These are phyloP conservation scores for Mycena venus DNA, from an alignment of 768 basidiomycete genomes.

Conservation along the genomic window DNA sequence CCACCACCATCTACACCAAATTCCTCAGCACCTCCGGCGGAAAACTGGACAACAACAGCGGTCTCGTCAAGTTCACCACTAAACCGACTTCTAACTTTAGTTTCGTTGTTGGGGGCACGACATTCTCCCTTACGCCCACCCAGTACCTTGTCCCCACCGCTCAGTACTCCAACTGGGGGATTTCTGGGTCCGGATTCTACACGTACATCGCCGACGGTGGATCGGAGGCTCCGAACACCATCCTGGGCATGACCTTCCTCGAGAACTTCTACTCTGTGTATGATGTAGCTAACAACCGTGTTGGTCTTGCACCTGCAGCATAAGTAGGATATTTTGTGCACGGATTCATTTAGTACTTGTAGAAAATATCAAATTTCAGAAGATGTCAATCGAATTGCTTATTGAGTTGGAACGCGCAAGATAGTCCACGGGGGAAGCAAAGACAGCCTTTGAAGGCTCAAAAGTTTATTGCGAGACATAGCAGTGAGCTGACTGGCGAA, in stretches of 20 bases:
- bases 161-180: too few relatives aligned
- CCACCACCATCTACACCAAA: constrained; percentile 4
- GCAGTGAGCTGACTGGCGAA: too few relatives aligned
- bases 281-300: constrained; percentile 2
- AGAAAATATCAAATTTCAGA: too few relatives aligned
- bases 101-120: constrained; percentile 1
- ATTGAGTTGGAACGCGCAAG: too few relatives aligned
- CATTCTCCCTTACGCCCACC: not conserved
- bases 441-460: too few relatives aligned
- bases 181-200: too few relatives aligned
- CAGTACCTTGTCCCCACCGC: constrained; percentile 12
- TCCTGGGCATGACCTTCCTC: constrained; percentile 2
- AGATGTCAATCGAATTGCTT: too few relatives aligned
- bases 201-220: too few relatives aligned
- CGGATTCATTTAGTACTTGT: too few relatives aligned
- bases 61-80: not conserved
- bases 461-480: too few relatives aligned
- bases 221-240: not conserved
- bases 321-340: not conserved
- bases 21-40: not conserved
- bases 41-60: not conserved
- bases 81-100: not conserved
- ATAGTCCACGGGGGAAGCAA: too few relatives aligned
- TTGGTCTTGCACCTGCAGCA: not conserved
- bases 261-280: constrained; percentile 15